These are phyloP conservation scores for Quercus glauca DNA, from an alignment of 306 rosid species.

Conservation along the genomic window DNA sequence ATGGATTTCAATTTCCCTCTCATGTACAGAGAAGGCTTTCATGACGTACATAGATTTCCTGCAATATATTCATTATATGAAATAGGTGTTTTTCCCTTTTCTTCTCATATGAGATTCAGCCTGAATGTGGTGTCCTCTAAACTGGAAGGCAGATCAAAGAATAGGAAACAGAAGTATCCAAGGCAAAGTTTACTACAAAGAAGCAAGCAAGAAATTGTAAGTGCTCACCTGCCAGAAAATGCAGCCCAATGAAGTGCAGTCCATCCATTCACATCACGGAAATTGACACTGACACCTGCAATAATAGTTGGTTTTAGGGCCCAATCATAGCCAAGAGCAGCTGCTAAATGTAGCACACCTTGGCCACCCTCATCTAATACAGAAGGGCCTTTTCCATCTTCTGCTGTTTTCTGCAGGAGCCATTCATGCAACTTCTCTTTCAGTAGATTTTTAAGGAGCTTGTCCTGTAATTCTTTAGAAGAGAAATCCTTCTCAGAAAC, in stretches of 20 bases:
- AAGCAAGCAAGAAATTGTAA: conserved; percentile 3
- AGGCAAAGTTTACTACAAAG: conserved; percentile 1
- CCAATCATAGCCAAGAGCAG: conserved; percentile 91
- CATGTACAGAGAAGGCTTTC: background rate
- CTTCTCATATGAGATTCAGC: background rate
- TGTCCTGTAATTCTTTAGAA: conserved; percentile 47
- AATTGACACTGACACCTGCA: conserved; percentile 82
- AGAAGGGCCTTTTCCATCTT: conserved; percentile 85
- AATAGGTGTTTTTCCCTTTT: background rate
- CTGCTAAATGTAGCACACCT: conserved; percentile 88
- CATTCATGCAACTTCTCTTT: conserved; percentile 66
- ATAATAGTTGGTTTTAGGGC: conserved; percentile 62
- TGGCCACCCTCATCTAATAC: conserved; percentile 74
- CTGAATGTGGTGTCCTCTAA: background rate
- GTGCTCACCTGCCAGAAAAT: conserved; percentile 72
- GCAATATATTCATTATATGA: background rate
- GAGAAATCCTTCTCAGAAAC: conserved; percentile 48
- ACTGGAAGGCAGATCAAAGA: background rate
- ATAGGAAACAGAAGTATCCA: background rate
- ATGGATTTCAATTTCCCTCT: background rate
- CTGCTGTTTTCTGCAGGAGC: conserved; percentile 70
- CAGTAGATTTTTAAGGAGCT: conserved; percentile 58
- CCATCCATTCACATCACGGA: conserved; percentile 91
- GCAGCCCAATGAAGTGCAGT: conserved; percentile 99
- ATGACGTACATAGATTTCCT: background rate